Percentiles rank a stretch among this genome's conserved stretches.
Conservation (phyloP, 1,284 basidiomycete genomes). For the Heterobasidion parviporum region DNA sequence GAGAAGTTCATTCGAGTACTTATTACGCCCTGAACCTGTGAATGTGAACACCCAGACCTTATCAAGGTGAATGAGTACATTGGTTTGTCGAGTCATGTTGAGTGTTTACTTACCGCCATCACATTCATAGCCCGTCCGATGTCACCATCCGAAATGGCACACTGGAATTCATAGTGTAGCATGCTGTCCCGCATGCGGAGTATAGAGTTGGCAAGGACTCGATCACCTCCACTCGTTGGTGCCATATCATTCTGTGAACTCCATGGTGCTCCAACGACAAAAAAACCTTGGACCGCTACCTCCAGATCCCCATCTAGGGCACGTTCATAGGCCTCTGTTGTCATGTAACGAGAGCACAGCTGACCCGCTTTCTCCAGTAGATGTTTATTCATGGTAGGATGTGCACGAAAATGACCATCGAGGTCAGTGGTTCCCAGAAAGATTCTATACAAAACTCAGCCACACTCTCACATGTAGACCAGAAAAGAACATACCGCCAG, state of each 20-base stretch:
- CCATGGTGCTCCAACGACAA: neutral
- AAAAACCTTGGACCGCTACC: neutral
- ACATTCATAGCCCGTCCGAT: conserved; percentile 20
- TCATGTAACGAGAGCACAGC: neutral
- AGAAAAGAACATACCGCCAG: conserved; percentile 1
- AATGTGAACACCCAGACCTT: conserved; percentile 20
- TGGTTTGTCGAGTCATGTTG: neutral
- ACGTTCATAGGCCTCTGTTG: neutral
- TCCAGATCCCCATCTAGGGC: neutral
- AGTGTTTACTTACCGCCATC: conserved; percentile 7
- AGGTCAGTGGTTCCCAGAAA: neutral
- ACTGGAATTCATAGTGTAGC: conserved; percentile 8
- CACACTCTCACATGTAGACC: neutral
- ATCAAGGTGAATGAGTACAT: neutral
- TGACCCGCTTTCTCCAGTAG: neutral
- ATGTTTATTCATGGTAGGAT: neutral
- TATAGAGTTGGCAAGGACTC: conserved; percentile 3
- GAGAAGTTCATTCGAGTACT: conserved; percentile 22
- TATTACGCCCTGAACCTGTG: conserved; percentile 17
- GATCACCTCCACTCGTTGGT: neutral
- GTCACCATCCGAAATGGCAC: conserved; percentile 20
- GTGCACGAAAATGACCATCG: neutral
- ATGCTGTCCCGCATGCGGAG: conserved; percentile 4
- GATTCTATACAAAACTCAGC: neutral
- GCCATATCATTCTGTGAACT: too few species aligned